Conservation (phyloP, 306 rosid species). For the Senna siamea region DNA sequence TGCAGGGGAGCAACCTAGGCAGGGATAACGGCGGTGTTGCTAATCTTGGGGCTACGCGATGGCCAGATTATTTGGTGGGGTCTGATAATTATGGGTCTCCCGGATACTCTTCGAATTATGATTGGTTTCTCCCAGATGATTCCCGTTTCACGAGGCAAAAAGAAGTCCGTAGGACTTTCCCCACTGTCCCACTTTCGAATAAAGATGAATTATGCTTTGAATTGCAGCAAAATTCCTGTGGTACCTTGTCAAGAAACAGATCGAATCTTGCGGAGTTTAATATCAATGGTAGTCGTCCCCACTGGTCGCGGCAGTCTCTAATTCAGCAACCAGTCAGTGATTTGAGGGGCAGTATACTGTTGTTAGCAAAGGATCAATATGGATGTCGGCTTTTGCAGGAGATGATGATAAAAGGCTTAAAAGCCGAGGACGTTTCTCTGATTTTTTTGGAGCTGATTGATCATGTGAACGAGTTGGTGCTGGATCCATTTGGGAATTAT, state of each 20-base stretch:
- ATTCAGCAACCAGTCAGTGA: constrained; percentile 1
- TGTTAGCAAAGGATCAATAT: constrained; percentile 49
- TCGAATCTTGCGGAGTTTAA: constrained; percentile 1
- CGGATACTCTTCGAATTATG: neutral
- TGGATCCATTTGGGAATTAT: constrained; percentile 55
- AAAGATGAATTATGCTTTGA: constrained; percentile 9
- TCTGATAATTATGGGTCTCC: neutral
- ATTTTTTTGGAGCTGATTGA: constrained; percentile 48
- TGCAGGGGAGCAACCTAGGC: neutral
- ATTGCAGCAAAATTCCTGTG: neutral
- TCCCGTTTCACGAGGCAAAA: constrained; percentile 12
- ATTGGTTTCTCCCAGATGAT: constrained; percentile 11
- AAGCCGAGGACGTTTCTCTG: constrained; percentile 14
- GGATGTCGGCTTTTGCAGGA: constrained; percentile 49
- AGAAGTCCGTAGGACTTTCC: neutral
- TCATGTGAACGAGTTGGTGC: constrained; percentile 46
- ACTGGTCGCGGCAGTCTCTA: constrained; percentile 29
- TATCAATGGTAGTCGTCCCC: neutral
- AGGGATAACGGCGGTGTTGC: neutral
- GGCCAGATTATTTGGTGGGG: constrained; percentile 8
- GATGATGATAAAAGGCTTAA: constrained; percentile 43
- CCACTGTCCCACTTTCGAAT: constrained; percentile 11
- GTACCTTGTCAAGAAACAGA: neutral
- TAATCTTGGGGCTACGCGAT: neutral
- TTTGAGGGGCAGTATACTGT: constrained; percentile 37